Evolutionary conservation across 2,329 filamentous ascomycete species (phyloP), one percentile per base, ranked within the genome.

Genomic region (Cladosporium colombiae): DNA sequence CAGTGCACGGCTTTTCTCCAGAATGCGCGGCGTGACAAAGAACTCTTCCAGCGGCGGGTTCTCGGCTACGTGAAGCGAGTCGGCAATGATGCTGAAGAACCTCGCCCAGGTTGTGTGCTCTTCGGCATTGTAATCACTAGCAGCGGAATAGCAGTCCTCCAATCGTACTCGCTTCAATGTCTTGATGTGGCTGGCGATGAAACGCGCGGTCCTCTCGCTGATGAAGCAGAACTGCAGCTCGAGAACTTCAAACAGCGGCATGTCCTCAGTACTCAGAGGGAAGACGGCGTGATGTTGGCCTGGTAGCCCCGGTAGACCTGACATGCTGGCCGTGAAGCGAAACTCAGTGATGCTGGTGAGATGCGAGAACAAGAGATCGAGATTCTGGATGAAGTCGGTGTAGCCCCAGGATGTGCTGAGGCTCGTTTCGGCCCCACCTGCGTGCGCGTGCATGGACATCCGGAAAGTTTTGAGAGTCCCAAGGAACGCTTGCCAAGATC

Each of bases 111-210:
- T 37, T n/a, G 53, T 56, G 53, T 56, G 29, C 11, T 56, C 53
- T 33, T 56, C 31, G 8, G 53, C 31, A 13, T 21, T 21, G 53
- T 33, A 31, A n/a, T 56, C 53, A 11, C 8, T 10, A 3, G 53
- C 29, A 16, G 49, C 49, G 18, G 53, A 33, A 14, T 56, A 56
- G 29, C 53, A 35, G 29, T 56, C 29, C 13, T 31, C 18, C n/a
- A 56, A 25, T 10, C n/a, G 25, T 10, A 56, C 53, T 56, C 53
- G 53, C 29, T 56, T 56, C 53, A 56, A 14, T 18, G 53, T 56
- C 10, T 21, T 21, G 53, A 35, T 6, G n/a, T 56, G 53, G 8
- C 13, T 4, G 53, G 8, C 53, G n/a, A 56, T 56, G 29, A 56
- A 56, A 35, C 29, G 29, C 7, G 53, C 53, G n/a, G 29, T 33